Conservation (phyloP, 2,329 filamentous ascomycete genomes). For the Hypoxylon sp. region DNA sequence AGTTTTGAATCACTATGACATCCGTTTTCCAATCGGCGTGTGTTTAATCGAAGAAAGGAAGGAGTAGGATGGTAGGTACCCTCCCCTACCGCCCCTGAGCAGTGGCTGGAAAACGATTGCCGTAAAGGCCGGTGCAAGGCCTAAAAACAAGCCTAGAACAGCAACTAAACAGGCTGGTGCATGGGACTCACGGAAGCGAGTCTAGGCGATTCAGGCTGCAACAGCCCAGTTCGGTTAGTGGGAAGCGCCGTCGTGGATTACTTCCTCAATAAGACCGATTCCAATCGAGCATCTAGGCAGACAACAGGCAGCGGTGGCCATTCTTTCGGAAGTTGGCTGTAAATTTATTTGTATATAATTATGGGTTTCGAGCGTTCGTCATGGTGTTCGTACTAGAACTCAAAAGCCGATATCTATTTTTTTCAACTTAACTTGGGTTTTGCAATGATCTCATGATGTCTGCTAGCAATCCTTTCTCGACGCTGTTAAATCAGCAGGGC, state of each 20-base stretch:
- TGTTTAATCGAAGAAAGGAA: no score
- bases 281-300: no score
- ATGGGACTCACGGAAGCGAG: constrained; percentile 4
- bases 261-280: no score
- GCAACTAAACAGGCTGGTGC: neutral
- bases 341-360: constrained; percentile 9
- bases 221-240: neutral
- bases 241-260: neutral
- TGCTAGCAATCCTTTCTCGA: constrained; percentile 23
- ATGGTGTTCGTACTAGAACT: neutral
- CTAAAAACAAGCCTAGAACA: no score
- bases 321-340: neutral
- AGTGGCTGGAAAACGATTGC: no score
- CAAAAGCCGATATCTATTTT: neutral
- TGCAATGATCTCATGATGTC: constrained; percentile 11
- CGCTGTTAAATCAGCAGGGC: constrained; percentile 7
- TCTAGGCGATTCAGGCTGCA: constrained; percentile 10
- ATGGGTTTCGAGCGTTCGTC: neutral
- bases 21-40: no score
- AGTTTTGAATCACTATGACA: no score
- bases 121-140: no score
- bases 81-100: no score
- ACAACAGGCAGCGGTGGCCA: constrained; percentile 15
- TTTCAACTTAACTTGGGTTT: neutral
- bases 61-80: no score